Conservation (phyloP, 2,329 filamentous ascomycete species). For the Aspergillus jensenii region DNA sequence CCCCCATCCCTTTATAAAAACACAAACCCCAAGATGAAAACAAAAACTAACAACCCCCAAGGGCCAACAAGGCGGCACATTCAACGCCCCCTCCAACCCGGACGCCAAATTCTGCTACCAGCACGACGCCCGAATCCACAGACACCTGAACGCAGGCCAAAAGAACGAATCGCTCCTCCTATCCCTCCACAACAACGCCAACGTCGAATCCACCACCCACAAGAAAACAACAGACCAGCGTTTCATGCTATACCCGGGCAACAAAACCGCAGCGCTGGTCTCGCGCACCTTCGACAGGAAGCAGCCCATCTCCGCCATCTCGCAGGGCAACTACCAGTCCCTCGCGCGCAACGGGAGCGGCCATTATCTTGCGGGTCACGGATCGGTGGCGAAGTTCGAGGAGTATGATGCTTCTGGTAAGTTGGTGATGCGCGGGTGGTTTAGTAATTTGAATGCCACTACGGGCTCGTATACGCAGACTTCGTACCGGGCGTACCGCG, state of each 20-base stretch:
- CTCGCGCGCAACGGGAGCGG: constrained; percentile 17
- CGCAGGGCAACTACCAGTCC: constrained; percentile 27
- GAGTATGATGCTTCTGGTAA: constrained; percentile 29
- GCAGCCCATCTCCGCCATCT: constrained; percentile 22
- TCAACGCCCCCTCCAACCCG: neutral
- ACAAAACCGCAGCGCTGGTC: constrained; percentile 17
- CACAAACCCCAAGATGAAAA: neutral
- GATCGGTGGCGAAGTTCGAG: constrained; percentile 32
- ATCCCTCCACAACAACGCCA: constrained; percentile 29
- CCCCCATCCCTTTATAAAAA: too few relatives aligned
- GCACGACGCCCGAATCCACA: constrained; percentile 32
- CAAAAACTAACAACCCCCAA: constrained; percentile 1
- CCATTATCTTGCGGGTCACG: constrained; percentile 31
- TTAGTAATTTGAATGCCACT: constrained; percentile 22
- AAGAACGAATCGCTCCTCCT: constrained; percentile 27
- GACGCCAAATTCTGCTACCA: constrained; percentile 21
- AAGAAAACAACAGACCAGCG: neutral
- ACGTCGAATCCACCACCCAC: constrained; percentile 15
- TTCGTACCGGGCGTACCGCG: constrained; percentile 31
- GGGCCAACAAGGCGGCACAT: constrained; percentile 23
- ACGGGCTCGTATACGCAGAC: constrained; percentile 1
- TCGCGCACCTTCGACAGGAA: constrained; percentile 20
- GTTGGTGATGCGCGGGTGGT: constrained; percentile 32
- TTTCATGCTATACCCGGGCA: constrained; percentile 19
- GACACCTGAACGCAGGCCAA: neutral